Evolutionary conservation across 2,329 filamentous ascomycete species (phyloP), one percentile per base, ranked within the genome.

Genomic region (Fusarium pseudograminearum): DNA sequence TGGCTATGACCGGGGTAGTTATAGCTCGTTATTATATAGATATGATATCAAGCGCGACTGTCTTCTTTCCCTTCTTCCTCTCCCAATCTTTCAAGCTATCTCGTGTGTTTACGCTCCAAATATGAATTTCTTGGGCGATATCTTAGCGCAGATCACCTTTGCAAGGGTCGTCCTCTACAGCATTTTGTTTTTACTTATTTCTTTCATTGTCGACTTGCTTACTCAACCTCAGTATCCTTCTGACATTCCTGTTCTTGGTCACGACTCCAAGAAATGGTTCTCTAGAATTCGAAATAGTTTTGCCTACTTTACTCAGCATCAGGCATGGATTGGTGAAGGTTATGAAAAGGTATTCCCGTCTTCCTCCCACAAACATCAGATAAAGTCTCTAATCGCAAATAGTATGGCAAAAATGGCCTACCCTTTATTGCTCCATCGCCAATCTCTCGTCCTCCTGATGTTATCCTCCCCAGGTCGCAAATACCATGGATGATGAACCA

Each of bases 401-500:
- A 82, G 81, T 83, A 83, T 67, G 79, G 79, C 51, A 83, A 82
- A 54, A 74, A 79, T 5, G 78, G 77, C 33, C 73, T 77, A 45
- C 75, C 83, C 1, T 85, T 84, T 52, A 76, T 84, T 16, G 77
- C 81, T 1, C 82, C 82, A 3, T 77, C 81, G 1, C 77, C 81
- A 6, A 77, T 82, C 2, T 79, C 79, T 10, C 78, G 80, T 4
- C 77, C 81, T 2, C 76, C 80, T 24, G 82, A 85, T 45, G 79
- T 85, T 40, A 79, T 85, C 51, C 74, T 85, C 6, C 83, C 83
- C 4, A 77, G 75, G 5, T 79, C 78, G 1, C 81, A 84, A 69
- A 79, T 82, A 11, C 71, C 76, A 11, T 85, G 83, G 83, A 78
- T 85, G 73, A 78, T 85, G 61, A 81, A 83, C 42, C 80, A 83